Conservation (phyloP, 1,139 yeast species). For the Geotrichum citri-aurantii region DNA sequence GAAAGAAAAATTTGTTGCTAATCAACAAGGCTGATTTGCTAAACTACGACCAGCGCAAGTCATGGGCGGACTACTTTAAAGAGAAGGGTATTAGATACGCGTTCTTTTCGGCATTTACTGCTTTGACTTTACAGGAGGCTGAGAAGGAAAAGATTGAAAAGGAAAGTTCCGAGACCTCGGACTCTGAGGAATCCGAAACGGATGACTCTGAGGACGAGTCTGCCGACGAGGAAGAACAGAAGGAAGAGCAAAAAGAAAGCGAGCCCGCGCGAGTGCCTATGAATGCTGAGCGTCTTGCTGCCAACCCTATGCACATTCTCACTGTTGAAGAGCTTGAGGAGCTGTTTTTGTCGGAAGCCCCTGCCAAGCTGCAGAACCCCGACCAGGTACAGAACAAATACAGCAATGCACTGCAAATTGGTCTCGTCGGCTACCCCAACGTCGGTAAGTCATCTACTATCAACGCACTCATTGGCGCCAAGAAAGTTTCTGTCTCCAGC, state of each 20-base stretch:
- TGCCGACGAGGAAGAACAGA: slow-evolving; percentile 20
- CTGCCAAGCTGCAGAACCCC: slow-evolving; percentile 73
- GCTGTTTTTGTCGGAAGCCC: slow-evolving; percentile 74
- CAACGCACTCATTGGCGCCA: slow-evolving; percentile 91
- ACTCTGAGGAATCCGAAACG: slow-evolving; percentile 22
- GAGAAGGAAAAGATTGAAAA: slow-evolving; percentile 21
- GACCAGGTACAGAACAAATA: slow-evolving; percentile 45
- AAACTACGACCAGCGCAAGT: slow-evolving; percentile 64
- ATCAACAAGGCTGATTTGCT: slow-evolving; percentile 93
- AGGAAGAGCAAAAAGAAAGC: slow-evolving; percentile 20
- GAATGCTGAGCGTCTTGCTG: slow-evolving; percentile 18
- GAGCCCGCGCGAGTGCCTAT: slow-evolving; percentile 13
- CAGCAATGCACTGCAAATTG: slow-evolving; percentile 61
- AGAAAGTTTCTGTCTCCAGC: slow-evolving; percentile 93
- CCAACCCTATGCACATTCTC: slow-evolving; percentile 60
- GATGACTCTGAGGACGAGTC: slow-evolving; percentile 22
- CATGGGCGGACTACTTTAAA: slow-evolving; percentile 83
- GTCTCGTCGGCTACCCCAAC: slow-evolving; percentile 87
- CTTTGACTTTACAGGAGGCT: slow-evolving; percentile 36
- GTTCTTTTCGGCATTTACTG: slow-evolving; percentile 86
- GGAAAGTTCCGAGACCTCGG: slow-evolving; percentile 25
- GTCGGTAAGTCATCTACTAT: slow-evolving; percentile 97
- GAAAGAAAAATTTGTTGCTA: slow-evolving; percentile 70
- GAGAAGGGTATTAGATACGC: slow-evolving; percentile 70
- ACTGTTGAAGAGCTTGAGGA: slow-evolving; percentile 80